phyloP scores from a whole-genome alignment of 2,329 filamentous ascomycete genomes.

The Talaromyces pinophilus region DNA sequence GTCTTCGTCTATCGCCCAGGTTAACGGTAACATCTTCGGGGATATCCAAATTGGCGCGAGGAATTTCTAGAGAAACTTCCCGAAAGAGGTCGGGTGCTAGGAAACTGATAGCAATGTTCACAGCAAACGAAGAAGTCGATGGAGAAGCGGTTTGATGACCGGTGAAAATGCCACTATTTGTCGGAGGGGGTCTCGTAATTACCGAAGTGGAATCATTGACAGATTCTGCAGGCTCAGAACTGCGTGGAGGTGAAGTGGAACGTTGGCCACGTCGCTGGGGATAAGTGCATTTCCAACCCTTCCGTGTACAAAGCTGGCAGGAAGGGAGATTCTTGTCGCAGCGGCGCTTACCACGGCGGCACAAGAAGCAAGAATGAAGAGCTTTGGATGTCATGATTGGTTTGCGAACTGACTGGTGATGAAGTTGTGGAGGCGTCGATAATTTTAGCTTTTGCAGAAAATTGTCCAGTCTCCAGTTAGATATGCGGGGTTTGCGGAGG shows the following conservation, averaged over 20 bases:
- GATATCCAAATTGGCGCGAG: constrained; percentile 9
- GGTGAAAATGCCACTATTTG: not conserved
- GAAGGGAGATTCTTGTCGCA: constrained; percentile 16
- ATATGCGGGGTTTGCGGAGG: constrained; percentile 3
- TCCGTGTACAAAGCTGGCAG: constrained; percentile 16
- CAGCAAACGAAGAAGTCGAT: constrained; percentile 1
- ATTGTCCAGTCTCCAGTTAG: too few species aligned
- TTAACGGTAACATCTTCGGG: constrained; percentile 2
- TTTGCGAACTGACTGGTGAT: not conserved
- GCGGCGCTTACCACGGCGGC: constrained; percentile 19
- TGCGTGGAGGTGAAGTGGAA: constrained; percentile 2
- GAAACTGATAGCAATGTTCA: constrained; percentile 11
- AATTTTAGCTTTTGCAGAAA: not conserved
- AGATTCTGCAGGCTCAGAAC: not conserved
- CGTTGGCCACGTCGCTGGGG: constrained; percentile 16
- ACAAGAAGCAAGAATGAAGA: constrained; percentile 11
- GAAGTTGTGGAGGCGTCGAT: not conserved
- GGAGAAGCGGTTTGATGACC: not conserved
- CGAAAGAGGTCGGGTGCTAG: constrained; percentile 17
- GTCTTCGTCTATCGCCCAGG: not conserved
- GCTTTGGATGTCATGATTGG: constrained; percentile 10
- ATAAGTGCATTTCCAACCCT: constrained; percentile 16
- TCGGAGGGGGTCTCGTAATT: not conserved
- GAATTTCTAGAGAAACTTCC: constrained; percentile 2
- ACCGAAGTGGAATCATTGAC: not conserved